Percentiles rank a stretch among this genome's conserved stretches.
phyloP scores from a whole-genome alignment of 495 filamentous ascomycete genomes.

The Hypomontagnella submonticulosa region DNA sequence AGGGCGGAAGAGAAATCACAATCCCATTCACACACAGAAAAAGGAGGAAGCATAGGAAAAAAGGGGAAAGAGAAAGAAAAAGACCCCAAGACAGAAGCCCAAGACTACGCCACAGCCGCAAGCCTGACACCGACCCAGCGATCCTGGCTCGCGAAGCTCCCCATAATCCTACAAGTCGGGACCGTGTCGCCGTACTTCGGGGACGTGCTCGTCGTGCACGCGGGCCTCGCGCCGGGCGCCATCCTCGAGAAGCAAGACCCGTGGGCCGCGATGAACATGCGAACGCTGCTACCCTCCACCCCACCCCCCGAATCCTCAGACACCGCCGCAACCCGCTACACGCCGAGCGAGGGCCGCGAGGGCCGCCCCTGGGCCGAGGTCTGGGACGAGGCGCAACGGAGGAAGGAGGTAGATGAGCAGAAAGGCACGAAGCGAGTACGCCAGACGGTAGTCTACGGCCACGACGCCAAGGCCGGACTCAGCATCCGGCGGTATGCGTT shows the following conservation, averaged over 20 bases:
- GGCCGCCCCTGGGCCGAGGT: conserved; percentile 77
- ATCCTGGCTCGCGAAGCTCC: conserved; percentile 74
- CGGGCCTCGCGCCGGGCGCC: conserved; percentile 80
- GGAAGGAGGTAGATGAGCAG: conserved; percentile 1
- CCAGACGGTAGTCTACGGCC: conserved; percentile 81
- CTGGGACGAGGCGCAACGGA: conserved; percentile 51
- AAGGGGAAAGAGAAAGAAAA: conserved; percentile 9
- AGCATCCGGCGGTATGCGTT: conserved; percentile 74
- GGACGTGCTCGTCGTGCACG: conserved; percentile 82
- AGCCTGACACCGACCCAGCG: conserved; percentile 63
- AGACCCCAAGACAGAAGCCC: conserved; percentile 11
- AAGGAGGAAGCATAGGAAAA: conserved; percentile 1
- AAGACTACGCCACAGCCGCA: conserved; percentile 49
- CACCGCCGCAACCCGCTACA: conserved; percentile 3
- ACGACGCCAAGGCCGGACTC: conserved; percentile 79
- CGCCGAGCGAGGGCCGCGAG: conserved; percentile 49
- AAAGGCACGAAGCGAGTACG: conserved; percentile 64
- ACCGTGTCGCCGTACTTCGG: conserved; percentile 62
- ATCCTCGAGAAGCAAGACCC: conserved; percentile 79
- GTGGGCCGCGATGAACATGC: conserved; percentile 89
- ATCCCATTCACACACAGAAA: neutral
- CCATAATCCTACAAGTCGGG: conserved; percentile 79
- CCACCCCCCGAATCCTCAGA: neutral
- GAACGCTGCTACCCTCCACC: conserved; percentile 64
- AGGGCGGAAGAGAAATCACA: conserved; percentile 25